Evolutionary conservation across 768 basidiomycete species (phyloP).

Genomic region (Psilocybe tampanensis): DNA sequence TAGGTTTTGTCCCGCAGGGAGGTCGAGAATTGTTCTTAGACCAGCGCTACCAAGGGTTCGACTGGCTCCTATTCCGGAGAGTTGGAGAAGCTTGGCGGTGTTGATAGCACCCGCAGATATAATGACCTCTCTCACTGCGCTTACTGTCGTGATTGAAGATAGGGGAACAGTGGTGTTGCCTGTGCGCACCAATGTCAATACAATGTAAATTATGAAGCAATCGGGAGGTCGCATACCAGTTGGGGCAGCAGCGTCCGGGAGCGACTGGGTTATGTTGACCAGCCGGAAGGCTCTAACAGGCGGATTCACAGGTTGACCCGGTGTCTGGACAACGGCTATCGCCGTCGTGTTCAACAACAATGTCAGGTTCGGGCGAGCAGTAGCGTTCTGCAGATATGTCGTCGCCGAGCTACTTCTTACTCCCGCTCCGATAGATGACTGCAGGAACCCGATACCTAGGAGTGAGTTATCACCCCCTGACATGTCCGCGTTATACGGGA

Average conservation of each 20-base stretch:
- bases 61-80: slow-evolving; percentile 36
- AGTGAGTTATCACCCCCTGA: slow-evolving; percentile 16
- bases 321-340: no score
- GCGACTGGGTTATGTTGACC: no score
- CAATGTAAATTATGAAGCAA: neutral
- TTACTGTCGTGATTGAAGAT: slow-evolving; percentile 42
- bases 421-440: slow-evolving; percentile 8
- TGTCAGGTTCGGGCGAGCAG: slow-evolving; percentile 18
- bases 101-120: slow-evolving; percentile 37
- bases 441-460: slow-evolving; percentile 14
- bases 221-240: no score
- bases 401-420: slow-evolving; percentile 18
- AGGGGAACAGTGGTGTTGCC: slow-evolving; percentile 10
- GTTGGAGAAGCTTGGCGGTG: slow-evolving; percentile 32
- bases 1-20: slow-evolving; percentile 40
- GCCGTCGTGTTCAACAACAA: no score
- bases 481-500: slow-evolving; percentile 34
- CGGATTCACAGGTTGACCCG: slow-evolving; percentile 9
- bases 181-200: neutral
- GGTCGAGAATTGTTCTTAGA: slow-evolving; percentile 27
- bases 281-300: no score
- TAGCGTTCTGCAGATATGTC: slow-evolving; percentile 15
- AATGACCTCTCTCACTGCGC: slow-evolving; percentile 36
- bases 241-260: no score
- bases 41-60: slow-evolving; percentile 22